phyloP scores from a whole-genome alignment of 1,284 basidiomycete species.

The Kwoniella shivajii region DNA sequence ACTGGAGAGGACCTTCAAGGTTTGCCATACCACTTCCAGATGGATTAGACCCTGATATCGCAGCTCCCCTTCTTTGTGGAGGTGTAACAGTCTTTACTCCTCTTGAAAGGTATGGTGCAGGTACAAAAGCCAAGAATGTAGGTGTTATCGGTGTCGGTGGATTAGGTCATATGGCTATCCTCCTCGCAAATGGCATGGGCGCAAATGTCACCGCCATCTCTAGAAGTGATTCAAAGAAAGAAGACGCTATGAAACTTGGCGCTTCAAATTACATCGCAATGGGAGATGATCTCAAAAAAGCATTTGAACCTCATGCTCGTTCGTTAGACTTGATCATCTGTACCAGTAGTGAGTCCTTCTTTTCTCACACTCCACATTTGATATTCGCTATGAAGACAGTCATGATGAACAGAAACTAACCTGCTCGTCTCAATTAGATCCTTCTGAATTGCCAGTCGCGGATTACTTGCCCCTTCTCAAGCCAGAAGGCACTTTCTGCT shows the following conservation, averaged over 20 bases:
- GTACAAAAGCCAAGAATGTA: slow-evolving; percentile 62
- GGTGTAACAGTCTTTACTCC: slow-evolving; percentile 68
- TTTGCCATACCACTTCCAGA: slow-evolving; percentile 70
- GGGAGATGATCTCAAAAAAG: slow-evolving; percentile 53
- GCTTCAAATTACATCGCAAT: slow-evolving; percentile 59
- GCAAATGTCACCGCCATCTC: slow-evolving; percentile 66
- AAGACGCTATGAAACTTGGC: slow-evolving; percentile 65
- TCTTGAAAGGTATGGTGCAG: slow-evolving; percentile 62
- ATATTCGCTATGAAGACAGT: slow-evolving; percentile 17
- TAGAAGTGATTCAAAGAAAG: slow-evolving; percentile 62
- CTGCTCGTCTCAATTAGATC: slow-evolving; percentile 7
- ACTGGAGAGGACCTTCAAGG: slow-evolving; percentile 61
- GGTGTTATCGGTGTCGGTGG: slow-evolving; percentile 68
- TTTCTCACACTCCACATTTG: not conserved
- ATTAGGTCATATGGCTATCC: slow-evolving; percentile 61
- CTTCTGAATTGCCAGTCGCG: slow-evolving; percentile 44
- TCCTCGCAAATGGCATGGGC: slow-evolving; percentile 63
- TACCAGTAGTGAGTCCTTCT: slow-evolving; percentile 50
- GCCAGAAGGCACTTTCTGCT: slow-evolving; percentile 49
- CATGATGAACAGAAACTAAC: not conserved
- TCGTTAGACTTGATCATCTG: slow-evolving; percentile 66
- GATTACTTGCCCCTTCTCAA: slow-evolving; percentile 52
- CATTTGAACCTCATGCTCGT: slow-evolving; percentile 51
- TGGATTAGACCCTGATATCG: slow-evolving; percentile 59
- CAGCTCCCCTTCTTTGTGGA: slow-evolving; percentile 61